phyloP scores from a whole-genome alignment of 441 rosid species.

The Pelargonium fulgidum region DNA sequence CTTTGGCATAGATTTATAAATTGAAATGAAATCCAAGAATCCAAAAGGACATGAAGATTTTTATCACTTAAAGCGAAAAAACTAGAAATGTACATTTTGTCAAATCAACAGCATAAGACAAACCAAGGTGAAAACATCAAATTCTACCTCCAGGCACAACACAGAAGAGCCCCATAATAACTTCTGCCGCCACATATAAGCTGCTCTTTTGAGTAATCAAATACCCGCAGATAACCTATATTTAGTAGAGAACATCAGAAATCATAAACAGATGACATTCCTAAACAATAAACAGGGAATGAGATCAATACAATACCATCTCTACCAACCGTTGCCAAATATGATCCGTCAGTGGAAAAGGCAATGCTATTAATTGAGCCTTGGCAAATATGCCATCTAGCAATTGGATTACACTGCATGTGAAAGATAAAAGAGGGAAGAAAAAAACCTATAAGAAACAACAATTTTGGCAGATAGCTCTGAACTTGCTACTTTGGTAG shows the following conservation, averaged over 20 bases:
- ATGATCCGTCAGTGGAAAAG: conserved; percentile 74
- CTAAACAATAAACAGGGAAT: neutral
- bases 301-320: conserved; percentile 50
- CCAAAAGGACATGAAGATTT: neutral
- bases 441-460: conserved; percentile 18
- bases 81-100: neutral
- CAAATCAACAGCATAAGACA: neutral
- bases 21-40: no score
- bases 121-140: neutral
- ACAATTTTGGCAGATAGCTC: neutral
- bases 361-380: conserved; percentile 82
- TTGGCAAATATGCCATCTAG: conserved; percentile 96
- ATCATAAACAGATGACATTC: neutral
- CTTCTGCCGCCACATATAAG: conserved; percentile 90
- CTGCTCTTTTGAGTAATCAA: conserved; percentile 80
- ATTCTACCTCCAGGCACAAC: conserved; percentile 93
- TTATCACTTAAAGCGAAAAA: neutral
- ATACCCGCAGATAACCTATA: conserved; percentile 78
- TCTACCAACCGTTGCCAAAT: conserved; percentile 93
- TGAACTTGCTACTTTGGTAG: neutral
- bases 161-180: conserved; percentile 83
- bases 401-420: conserved; percentile 86
- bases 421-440: conserved; percentile 38
- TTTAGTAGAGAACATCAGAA: conserved; percentile 10
- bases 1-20: no score